Base-by-base conservation (phyloP, 164 flowering plant species). In the Magnolia changhungtana region DNA sequence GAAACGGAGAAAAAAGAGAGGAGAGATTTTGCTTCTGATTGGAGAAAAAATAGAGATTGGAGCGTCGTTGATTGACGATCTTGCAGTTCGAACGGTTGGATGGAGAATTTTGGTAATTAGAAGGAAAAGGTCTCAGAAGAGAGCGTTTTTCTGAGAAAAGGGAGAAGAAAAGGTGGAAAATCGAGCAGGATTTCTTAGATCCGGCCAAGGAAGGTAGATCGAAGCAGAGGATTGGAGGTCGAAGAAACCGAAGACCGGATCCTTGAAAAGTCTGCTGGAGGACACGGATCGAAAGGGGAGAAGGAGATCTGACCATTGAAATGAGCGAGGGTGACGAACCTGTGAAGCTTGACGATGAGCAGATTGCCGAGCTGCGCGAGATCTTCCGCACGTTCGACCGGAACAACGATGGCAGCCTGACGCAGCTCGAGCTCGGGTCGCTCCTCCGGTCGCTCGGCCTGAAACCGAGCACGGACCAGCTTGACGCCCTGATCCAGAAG, bases 361-460 rank as follows among this genome's bases (percentile, higher is more conserved):
- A 94, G 63, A 73, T 94, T 1, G 82, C 91, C 0, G 97, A 94
- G 79, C 86, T 94, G 1, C 87, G 94, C 0, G 95, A 92, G 67
- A 91, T 94, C 24, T 94, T 94, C 85, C 86, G 94, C 7, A 83
- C 94, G 0, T 94, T 94, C 75, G 98, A 94, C 74, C 81, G 91
- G 66, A 89, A 92, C 89, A 86, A 90, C 69, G 97, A 94, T 78
- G 97, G 98, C 0, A 94, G 98, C 84, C 80, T 94, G 13, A 92
- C 97, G 7, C 92, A 91, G 80, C 88, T 92, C 5, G 97, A 92
- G 84, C 89, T 94, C n/a, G 96, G 91, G 3, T 87, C 97, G 5
- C 89, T 94, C 3, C 81, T 94, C 20, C 87, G 98, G 20, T 87
- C 98, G 0, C 86, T 92, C 0, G 97, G 97, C 1, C 81, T 92